phyloP scores from a whole-genome alignment of 805 yeast genomes.

The Vanderwaltozyma yarrowii region DNA sequence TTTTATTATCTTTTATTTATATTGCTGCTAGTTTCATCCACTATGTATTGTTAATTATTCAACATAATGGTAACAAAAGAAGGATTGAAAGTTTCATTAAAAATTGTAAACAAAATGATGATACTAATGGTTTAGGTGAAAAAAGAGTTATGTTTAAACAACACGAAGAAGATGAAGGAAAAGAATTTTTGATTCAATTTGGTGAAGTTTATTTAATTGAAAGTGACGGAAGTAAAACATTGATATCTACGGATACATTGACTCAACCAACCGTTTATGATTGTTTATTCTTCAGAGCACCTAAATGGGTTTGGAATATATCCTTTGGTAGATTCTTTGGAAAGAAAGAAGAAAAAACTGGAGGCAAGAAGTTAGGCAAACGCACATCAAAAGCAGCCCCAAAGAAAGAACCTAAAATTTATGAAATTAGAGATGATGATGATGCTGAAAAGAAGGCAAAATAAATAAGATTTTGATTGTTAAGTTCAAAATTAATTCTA shows the following conservation, averaged over 20 bases:
- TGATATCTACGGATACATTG: conserved; percentile 40
- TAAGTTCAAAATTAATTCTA: neutral
- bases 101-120: conserved; percentile 44
- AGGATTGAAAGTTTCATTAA: conserved; percentile 43
- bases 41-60: conserved; percentile 43
- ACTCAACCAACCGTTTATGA: conserved; percentile 41
- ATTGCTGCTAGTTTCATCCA: conserved; percentile 48
- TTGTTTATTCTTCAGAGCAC: conserved; percentile 34
- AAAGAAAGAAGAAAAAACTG: neutral
- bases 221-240: conserved; percentile 30
- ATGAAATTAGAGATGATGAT: conserved; percentile 2
- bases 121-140: conserved; percentile 46
- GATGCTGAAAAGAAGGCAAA: conserved; percentile 1
- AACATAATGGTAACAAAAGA: conserved; percentile 45
- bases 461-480: neutral
- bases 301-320: conserved; percentile 36
- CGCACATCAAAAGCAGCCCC: neutral
- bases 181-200: conserved; percentile 43
- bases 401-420: conserved; percentile 3
- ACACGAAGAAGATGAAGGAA: conserved; percentile 37
- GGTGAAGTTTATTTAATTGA: conserved; percentile 52
- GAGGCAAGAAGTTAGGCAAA: conserved; percentile 2
- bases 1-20: conserved; percentile 43
- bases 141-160: conserved; percentile 32
- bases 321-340: conserved; percentile 31